Evolutionary conservation across 192 early-diverging fungal genomes (phyloP), one percentile per base, ranked within the genome.

Genomic region (Kickxella alabastrina): DNA sequence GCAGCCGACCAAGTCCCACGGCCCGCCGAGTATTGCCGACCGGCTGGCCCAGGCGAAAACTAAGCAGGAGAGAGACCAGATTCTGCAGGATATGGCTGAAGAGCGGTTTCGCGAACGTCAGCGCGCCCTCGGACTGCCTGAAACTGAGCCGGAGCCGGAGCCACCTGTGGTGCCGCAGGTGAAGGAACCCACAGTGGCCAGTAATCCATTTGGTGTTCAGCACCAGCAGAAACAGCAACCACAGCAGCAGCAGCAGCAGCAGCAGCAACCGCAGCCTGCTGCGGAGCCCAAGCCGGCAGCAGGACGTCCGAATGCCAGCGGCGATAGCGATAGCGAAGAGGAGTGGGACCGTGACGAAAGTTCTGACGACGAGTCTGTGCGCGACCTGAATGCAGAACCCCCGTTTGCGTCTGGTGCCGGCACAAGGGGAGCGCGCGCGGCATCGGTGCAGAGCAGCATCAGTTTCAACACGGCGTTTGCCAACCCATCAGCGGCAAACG

Each of bases 381-480:
- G 21, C 2, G 43, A 36, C 8, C n/a, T 46, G 14, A 45, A 31
- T 17, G 53, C n/a, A n/a, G n/a, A n/a, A n/a, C n/a, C n/a, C n/a
- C n/a, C n/a, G n/a, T n/a, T n/a, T n/a, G n/a, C n/a, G n/a, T n/a
- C n/a, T n/a, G n/a, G n/a, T n/a, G n/a, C n/a, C n/a, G n/a, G n/a
- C n/a, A n/a, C n/a, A n/a, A n/a, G n/a, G n/a, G n/a, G n/a, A n/a
- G n/a, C n/a, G 24, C 18, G 12, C 7, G 45, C 22, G 4, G 23
- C 21, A 45, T 57, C 59, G 32, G 53, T 58, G 0, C 41, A 25
- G 1, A 73, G 69, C 49, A 58, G 25, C 24, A 54, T 65, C 35
- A 73, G 69, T 48, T 72, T 72, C 18, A 56, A 72, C 35, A 73
- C 69, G 19, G 69, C 69, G 3, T 73, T 73, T 57, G 66, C 66